phyloP scores from a whole-genome alignment of 345 rosid genomes.

The Moricandia arvensis region DNA sequence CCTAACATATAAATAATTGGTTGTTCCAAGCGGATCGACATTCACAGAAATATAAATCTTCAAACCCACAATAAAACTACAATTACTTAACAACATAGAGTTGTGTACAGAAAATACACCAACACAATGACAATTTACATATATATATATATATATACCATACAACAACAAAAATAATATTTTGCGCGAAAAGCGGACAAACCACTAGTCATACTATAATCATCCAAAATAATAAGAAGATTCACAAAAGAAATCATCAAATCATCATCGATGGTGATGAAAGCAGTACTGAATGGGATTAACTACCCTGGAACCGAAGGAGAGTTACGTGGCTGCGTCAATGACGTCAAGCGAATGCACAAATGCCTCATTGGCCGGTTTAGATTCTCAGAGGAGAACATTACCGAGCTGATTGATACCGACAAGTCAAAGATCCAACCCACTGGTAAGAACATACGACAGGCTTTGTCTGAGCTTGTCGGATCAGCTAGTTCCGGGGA shows the following conservation, averaged over 20 bases:
- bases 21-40: no score
- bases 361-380: constrained; percentile 51
- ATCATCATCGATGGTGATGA: constrained; percentile 48
- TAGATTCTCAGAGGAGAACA: constrained; percentile 62
- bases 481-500: constrained; percentile 58
- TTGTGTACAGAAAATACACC: no score
- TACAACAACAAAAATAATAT: no score
- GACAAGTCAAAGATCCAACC: constrained; percentile 60
- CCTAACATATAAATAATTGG: no score
- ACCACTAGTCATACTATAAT: background rate
- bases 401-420: constrained; percentile 66
- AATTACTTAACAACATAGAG: no score
- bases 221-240: constrained; percentile 2
- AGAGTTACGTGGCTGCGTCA: constrained; percentile 72
- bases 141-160: no score
- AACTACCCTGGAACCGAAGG: constrained; percentile 78
- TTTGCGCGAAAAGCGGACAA: no score
- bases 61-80: no score
- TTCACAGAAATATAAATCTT: no score
- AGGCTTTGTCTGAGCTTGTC: constrained; percentile 48
- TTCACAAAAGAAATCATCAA: background rate
- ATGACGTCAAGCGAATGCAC: constrained; percentile 65
- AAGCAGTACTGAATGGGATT: constrained; percentile 71
- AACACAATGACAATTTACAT: no score
- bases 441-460: constrained; percentile 70